These are phyloP conservation scores for Dictyostelium firmibasis DNA, from an alignment of 78 protist genomes.

Conservation along the genomic window DNA sequence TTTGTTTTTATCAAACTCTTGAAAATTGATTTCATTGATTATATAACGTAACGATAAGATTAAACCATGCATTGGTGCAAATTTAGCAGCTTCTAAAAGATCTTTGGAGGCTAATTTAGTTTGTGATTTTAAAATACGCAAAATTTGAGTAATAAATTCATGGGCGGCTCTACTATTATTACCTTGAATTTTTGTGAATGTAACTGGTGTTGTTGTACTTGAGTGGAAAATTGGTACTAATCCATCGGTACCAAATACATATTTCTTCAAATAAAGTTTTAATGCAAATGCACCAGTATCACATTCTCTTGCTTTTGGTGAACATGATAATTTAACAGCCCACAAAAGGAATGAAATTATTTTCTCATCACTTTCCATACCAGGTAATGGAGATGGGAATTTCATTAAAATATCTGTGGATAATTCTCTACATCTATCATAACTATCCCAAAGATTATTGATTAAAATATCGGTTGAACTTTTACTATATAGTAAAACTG, in stretches of 20 bases:
- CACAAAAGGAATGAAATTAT: conserved; percentile 40
- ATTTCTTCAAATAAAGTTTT: conserved; percentile 35
- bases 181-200: neutral
- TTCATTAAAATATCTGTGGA: conserved; percentile 1
- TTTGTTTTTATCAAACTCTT: neutral
- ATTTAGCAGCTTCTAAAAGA: conserved; percentile 59
- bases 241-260: neutral
- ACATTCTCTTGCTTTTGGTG: conserved; percentile 79
- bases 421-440: conserved; percentile 67
- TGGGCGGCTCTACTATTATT: neutral
- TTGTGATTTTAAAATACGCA: conserved; percentile 41
- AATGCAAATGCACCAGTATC: conserved; percentile 73
- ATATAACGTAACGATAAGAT: conserved; percentile 61
- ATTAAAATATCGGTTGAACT: conserved; percentile 22
- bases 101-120: conserved; percentile 16
- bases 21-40: neutral
- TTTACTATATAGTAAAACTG: neutral
- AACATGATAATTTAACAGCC: conserved; percentile 34
- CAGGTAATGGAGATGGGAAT: conserved; percentile 77
- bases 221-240: conserved; percentile 44
- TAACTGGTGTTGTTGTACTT: neutral
- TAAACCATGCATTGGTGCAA: conserved; percentile 81
- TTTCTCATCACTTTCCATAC: conserved; percentile 20
- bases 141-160: conserved; percentile 24
- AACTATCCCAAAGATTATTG: conserved; percentile 77